Base-by-base conservation (phyloP, 2,329 filamentous ascomycete species). In the Colletotrichum sp. region DNA sequence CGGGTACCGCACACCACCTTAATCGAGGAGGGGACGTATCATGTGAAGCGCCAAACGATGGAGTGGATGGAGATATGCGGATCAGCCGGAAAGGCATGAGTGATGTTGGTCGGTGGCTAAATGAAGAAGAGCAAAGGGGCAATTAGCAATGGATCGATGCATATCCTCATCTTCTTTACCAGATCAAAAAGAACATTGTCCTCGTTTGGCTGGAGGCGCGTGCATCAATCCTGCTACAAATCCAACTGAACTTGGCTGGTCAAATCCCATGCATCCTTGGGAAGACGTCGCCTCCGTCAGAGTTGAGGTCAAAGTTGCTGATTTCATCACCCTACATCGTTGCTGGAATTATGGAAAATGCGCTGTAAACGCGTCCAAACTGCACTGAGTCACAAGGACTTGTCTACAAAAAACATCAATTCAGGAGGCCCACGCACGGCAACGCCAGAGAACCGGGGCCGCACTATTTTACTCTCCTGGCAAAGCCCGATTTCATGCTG, bases 11-110 rank as follows among this genome's bases (percentile, higher is more conserved):
- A 80, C 44, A 83, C 80, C 8, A 77, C 81, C 67, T 74, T 87
- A 75, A 86, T 87, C 71, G 86, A 87, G 36, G 80, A 84, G 78
- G 85, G 84, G 3, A 86, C 87, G 36, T 81, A 84, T 18, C 70
- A 65, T 10, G 73, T 77, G 8, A 60, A 44, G 13, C 67, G 59
- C 3, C 66, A 74, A 44, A 65, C 71, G 15, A 71, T 70, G 32
- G 66, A 71, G 32, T 71, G 71, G 67, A 74, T 71, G 59, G 71
- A 71, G 28, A 65, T 74, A 32, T 74, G 71, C 26, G 71, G 44
- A 34, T 71, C 71, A 15, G 67, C 66, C 12, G 71, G 71, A 8
- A 44, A 49, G 30, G 59, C 67, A 21, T 74, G 49, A 66, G 9
- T 15, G 15, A 21, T 21, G 44, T 52, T 21, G n/a, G 44, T 21